phyloP scores from a whole-genome alignment of 2,329 filamentous ascomycete genomes.

The Calonectria fujianensis region DNA sequence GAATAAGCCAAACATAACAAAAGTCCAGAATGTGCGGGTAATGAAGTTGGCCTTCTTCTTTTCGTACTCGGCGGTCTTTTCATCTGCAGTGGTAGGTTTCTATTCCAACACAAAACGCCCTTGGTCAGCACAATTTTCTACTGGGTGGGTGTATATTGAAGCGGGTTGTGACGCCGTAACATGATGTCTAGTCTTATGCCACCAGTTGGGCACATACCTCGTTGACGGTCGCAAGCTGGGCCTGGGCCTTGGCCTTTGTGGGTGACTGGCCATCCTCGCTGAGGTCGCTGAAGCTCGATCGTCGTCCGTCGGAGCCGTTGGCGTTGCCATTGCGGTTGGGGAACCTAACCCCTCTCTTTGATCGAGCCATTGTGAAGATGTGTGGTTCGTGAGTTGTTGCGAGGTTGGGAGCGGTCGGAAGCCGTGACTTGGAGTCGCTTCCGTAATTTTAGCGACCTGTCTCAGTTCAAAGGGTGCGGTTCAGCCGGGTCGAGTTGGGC shows the following conservation, averaged over 20 bases:
- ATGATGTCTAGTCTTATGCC: slow-evolving; percentile 1
- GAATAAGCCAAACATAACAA: slow-evolving; percentile 97
- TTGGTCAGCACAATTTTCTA: slow-evolving; percentile 47
- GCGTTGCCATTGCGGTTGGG: slow-evolving; percentile 66
- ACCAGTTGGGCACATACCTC: slow-evolving; percentile 56
- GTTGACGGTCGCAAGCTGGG: slow-evolving; percentile 59
- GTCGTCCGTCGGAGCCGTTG: slow-evolving; percentile 70
- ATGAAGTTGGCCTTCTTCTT: slow-evolving; percentile 99
- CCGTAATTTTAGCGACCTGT: slow-evolving; percentile 14
- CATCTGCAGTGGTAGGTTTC: slow-evolving; percentile 65
- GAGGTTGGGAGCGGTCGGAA: slow-evolving; percentile 27
- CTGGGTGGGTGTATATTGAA: background rate
- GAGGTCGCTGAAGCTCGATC: slow-evolving; percentile 82
- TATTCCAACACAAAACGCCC: slow-evolving; percentile 48
- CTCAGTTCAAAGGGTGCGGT: background rate
- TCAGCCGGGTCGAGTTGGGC: background rate
- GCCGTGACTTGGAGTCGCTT: slow-evolving; percentile 5
- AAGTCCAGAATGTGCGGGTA: slow-evolving; percentile 96
- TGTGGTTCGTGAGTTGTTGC: slow-evolving; percentile 23
- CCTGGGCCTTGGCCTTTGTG: slow-evolving; percentile 55
- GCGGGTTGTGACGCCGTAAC: background rate
- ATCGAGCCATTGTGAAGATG: slow-evolving; percentile 58
- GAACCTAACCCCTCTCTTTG: slow-evolving; percentile 73
- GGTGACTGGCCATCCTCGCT: slow-evolving; percentile 71
- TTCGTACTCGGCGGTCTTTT: slow-evolving; percentile 83